A percentile compares a stretch with the other conserved stretches of the same genome.
Conservation (phyloP, 2,329 filamentous ascomycete species). For the Exophiala bonariae region DNA sequence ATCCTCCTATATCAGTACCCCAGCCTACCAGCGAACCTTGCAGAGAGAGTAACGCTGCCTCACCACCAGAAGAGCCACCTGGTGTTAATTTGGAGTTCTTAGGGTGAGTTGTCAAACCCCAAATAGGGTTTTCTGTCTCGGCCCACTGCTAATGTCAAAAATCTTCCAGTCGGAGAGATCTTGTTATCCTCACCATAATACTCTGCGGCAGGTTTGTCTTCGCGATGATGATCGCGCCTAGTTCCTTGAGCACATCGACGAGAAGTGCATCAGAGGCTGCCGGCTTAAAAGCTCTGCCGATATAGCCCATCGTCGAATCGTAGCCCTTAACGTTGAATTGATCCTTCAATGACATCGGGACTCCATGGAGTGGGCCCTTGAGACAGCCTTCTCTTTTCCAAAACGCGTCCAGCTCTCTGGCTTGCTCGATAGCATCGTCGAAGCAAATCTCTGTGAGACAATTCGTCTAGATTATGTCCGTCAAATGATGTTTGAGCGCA, state of each 20-base stretch:
- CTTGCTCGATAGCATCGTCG: conserved; percentile 35
- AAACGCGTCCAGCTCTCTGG: conserved; percentile 35
- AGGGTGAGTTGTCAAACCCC: conserved; percentile 52
- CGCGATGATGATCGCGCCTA: conserved; percentile 55
- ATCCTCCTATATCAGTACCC: conserved; percentile 56
- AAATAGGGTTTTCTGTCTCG: conserved; percentile 56
- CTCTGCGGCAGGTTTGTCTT: conserved; percentile 55
- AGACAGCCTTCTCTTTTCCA: conserved; percentile 37
- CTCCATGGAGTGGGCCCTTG: conserved; percentile 53
- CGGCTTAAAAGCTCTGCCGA: conserved; percentile 34
- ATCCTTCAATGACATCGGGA: conserved; percentile 61
- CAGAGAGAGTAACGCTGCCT: conserved; percentile 41
- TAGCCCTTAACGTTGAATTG: conserved; percentile 61
- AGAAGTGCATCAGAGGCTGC: conserved; percentile 51
- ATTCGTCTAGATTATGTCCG: conserved; percentile 34
- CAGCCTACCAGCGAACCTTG: conserved; percentile 48
- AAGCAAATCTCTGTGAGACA: conserved; percentile 40
- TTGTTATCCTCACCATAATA: conserved; percentile 49
- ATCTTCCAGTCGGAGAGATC: conserved; percentile 43
- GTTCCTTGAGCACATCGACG: conserved; percentile 47
- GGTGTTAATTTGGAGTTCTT: conserved; percentile 44
- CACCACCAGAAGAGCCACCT: conserved; percentile 50
- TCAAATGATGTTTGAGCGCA: not conserved
- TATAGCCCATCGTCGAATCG: conserved; percentile 60
- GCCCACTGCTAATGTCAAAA: conserved; percentile 50